Percentiles rank a stretch among this genome's conserved stretches.
Conservation (phyloP, 306 rosid species). For the Cucurbita moschata region DNA sequence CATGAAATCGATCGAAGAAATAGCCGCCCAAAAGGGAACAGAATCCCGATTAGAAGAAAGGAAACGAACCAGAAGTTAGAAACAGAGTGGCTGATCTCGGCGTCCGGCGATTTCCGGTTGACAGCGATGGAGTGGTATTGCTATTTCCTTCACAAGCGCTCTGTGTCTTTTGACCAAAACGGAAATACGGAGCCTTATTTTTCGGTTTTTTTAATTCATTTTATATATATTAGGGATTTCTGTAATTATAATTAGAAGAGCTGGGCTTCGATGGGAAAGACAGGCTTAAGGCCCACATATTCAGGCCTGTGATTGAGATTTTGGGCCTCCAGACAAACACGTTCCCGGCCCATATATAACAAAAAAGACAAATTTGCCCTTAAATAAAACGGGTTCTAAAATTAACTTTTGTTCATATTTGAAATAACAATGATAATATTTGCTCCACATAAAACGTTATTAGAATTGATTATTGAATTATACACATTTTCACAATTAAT, state of each 20-base stretch:
- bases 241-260: not conserved
- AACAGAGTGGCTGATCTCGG: constrained; percentile 1
- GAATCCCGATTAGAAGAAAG: not conserved
- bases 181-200: not conserved
- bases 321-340: not conserved
- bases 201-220: not conserved
- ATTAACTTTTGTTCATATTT: too few species aligned
- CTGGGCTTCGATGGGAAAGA: not conserved
- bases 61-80: not conserved
- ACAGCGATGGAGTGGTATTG: constrained; percentile 5
- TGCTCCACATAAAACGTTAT: too few species aligned
- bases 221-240: not conserved
- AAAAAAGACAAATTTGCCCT: not conserved
- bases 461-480: too few species aligned
- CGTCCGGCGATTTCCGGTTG: not conserved
- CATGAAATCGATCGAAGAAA: not conserved
- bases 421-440: too few species aligned
- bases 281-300: not conserved
- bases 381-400: too few species aligned
- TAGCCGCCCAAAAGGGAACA: not conserved
- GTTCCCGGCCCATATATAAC: not conserved
- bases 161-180: not conserved
- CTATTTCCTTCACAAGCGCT: not conserved
- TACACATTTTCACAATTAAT: too few species aligned
- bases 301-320: not conserved